Evolutionary conservation across 208 protist genomes (phyloP).

Genomic region (Vickermania ingenoplastis): DNA sequence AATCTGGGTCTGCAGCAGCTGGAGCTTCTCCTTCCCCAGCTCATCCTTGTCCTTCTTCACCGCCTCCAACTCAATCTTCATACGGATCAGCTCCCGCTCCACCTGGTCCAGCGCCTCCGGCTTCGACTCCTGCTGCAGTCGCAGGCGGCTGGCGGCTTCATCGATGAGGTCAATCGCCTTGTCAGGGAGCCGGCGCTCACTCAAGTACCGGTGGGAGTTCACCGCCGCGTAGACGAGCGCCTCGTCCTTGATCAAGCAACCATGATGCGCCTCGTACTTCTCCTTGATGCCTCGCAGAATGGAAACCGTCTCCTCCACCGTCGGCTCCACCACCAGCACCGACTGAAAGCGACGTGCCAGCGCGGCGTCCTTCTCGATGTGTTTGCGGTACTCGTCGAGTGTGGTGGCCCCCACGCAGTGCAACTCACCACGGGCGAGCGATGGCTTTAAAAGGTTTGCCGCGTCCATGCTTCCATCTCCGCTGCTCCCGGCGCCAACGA

Average conservation of each 20-base stretch:
- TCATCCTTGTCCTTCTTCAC: constrained; percentile 92
- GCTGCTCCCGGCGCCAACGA: constrained; percentile 94
- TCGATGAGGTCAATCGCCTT: constrained; percentile 99
- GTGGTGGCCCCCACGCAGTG: constrained; percentile 97
- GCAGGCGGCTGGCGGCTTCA: constrained; percentile 90
- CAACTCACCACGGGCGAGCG: constrained; percentile 94
- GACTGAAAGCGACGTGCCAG: constrained; percentile 98
- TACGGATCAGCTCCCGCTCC: constrained; percentile 81
- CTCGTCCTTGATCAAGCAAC: constrained; percentile 84
- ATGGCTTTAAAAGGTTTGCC: constrained; percentile 98
- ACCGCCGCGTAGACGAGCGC: constrained; percentile 85
- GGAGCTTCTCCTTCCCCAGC: constrained; percentile 77
- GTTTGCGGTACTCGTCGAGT: constrained; percentile 94
- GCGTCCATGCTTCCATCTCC: constrained; percentile 96
- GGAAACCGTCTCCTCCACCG: constrained; percentile 95
- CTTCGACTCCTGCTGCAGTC: constrained; percentile 94
- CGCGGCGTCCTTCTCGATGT: constrained; percentile 98
- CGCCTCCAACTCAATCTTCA: constrained; percentile 90
- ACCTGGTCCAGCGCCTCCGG: constrained; percentile 94
- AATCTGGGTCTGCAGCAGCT: constrained; percentile 64
- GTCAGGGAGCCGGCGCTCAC: constrained; percentile 95
- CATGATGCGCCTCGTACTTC: constrained; percentile 91
- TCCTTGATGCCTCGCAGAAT: constrained; percentile 96
- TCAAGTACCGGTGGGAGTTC: constrained; percentile 94
- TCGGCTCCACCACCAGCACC: constrained; percentile 94